These are phyloP conservation scores for Durotheca rogersii DNA, from an alignment of 495 filamentous ascomycete species.

Conservation along the genomic window DNA sequence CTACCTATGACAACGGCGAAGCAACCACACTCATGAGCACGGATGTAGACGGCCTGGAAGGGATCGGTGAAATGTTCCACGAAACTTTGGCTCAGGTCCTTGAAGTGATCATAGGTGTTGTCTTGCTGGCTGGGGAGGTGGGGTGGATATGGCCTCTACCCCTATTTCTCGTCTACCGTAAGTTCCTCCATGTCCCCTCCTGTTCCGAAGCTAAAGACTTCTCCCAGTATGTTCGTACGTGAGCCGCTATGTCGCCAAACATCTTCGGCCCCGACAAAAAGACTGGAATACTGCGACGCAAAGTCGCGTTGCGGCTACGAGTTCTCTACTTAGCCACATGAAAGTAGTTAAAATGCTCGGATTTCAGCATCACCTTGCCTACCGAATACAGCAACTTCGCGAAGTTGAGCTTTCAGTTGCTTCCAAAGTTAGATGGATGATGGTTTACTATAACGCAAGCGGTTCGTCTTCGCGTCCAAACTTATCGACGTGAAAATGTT, in stretches of 20 bases:
- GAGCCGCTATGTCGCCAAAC: constrained; percentile 48
- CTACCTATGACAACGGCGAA: constrained; percentile 50
- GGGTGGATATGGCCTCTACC: constrained; percentile 57
- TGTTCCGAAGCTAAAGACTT: background rate
- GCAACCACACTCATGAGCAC: constrained; percentile 63
- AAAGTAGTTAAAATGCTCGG: constrained; percentile 66
- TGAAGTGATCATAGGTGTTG: constrained; percentile 61
- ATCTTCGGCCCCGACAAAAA: constrained; percentile 48
- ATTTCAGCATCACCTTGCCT: constrained; percentile 43
- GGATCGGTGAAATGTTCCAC: constrained; percentile 38
- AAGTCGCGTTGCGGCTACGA: constrained; percentile 53
- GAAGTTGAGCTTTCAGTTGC: constrained; percentile 57
- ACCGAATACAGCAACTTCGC: constrained; percentile 53
- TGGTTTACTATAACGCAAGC: constrained; percentile 43
- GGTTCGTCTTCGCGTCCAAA: too few relatives aligned
- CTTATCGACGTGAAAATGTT: too few relatives aligned
- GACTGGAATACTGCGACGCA: constrained; percentile 56
- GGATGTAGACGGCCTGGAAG: constrained; percentile 38
- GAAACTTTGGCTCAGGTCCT: constrained; percentile 54
- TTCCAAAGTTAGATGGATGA: constrained; percentile 52
- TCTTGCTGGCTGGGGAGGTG: constrained; percentile 57
- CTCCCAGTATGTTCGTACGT: constrained; percentile 41
- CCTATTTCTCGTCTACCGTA: constrained; percentile 56
- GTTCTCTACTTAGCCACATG: constrained; percentile 55
- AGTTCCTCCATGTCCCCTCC: constrained; percentile 14